Evolutionary conservation across 2,329 filamentous ascomycete species (phyloP).

Genomic region (Fusarium nematophilum): DNA sequence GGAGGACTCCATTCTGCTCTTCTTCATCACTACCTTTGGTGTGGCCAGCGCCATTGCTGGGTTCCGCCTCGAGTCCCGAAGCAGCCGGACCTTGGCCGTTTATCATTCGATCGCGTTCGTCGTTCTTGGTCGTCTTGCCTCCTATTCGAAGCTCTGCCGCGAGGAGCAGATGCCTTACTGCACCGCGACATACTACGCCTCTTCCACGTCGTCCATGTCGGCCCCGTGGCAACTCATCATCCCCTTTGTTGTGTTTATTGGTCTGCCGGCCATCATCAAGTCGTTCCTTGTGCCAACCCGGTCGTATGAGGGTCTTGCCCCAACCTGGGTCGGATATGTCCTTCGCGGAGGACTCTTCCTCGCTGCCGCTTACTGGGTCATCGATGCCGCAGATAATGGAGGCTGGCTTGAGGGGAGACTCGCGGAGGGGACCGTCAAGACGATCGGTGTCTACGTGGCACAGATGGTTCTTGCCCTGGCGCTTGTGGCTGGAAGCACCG

Average conservation of each 20-base stretch:
- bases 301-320: constrained; percentile 88
- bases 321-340: constrained; percentile 83
- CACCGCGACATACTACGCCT: constrained; percentile 94
- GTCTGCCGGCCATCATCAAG: constrained; percentile 80
- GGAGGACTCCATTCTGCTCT: constrained; percentile 95
- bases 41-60: constrained; percentile 79
- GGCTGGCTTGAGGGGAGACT: constrained; percentile 75
- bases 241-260: constrained; percentile 77
- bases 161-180: constrained; percentile 99
- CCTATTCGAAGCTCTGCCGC: constrained; percentile 90
- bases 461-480: constrained; percentile 84
- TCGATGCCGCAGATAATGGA: constrained; percentile 89
- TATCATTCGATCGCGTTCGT: constrained; percentile 90
- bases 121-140: constrained; percentile 80
- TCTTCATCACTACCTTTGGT: constrained; percentile 91
- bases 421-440: constrained; percentile 74
- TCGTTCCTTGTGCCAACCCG: constrained; percentile 84
- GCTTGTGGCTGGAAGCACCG: constrained; percentile 84
- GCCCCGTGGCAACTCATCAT: constrained; percentile 89
- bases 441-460: constrained; percentile 79
- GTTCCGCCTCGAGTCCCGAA: constrained; percentile 73
- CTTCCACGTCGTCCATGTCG: constrained; percentile 89
- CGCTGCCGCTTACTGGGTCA: constrained; percentile 84
- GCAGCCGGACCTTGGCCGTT: constrained; percentile 79
- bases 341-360: constrained; percentile 82